Percentiles rank a stretch among this genome's conserved stretches.
These are phyloP conservation scores for Porodaedalea pini DNA, from an alignment of 1,284 basidiomycete species.

Conservation along the genomic window DNA sequence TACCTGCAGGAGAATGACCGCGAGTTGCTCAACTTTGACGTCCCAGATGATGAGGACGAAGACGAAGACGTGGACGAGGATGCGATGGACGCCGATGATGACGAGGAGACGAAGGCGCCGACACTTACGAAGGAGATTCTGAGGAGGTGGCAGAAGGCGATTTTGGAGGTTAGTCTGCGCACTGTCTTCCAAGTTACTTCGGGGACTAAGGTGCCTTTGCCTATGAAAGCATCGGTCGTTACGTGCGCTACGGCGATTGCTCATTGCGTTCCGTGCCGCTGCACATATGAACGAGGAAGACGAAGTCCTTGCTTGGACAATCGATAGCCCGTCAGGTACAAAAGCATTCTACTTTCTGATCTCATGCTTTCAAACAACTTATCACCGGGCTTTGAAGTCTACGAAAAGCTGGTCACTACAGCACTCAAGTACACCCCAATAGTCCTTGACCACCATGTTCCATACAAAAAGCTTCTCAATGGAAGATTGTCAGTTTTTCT, in stretches of 20 bases:
- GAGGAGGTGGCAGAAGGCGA: constrained; percentile 84
- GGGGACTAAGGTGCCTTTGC: background rate
- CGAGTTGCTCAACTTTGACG: constrained; percentile 81
- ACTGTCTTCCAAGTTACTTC: background rate
- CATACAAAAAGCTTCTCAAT: constrained; percentile 77
- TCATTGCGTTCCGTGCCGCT: constrained; percentile 87
- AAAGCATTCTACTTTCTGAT: constrained; percentile 1
- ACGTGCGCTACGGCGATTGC: constrained; percentile 78
- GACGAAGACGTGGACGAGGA: constrained; percentile 44
- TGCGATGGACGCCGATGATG: constrained; percentile 34
- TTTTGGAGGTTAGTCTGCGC: constrained; percentile 72
- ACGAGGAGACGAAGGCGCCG: constrained; percentile 48
- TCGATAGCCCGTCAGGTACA: constrained; percentile 73
- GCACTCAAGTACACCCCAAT: constrained; percentile 90
- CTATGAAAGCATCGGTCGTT: constrained; percentile 73
- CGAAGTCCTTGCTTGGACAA: constrained; percentile 72
- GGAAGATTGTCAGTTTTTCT: constrained; percentile 74
- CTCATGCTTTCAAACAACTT: background rate
- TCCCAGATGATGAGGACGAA: constrained; percentile 36
- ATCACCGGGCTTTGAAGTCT: constrained; percentile 51
- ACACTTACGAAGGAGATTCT: constrained; percentile 75
- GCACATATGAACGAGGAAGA: constrained; percentile 88
- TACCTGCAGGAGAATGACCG: constrained; percentile 95
- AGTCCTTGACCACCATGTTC: constrained; percentile 83
- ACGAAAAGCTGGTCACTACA: constrained; percentile 89